Base-by-base conservation (phyloP, 2,329 filamentous ascomycete genomes). In the Diaporthe vaccinii region DNA sequence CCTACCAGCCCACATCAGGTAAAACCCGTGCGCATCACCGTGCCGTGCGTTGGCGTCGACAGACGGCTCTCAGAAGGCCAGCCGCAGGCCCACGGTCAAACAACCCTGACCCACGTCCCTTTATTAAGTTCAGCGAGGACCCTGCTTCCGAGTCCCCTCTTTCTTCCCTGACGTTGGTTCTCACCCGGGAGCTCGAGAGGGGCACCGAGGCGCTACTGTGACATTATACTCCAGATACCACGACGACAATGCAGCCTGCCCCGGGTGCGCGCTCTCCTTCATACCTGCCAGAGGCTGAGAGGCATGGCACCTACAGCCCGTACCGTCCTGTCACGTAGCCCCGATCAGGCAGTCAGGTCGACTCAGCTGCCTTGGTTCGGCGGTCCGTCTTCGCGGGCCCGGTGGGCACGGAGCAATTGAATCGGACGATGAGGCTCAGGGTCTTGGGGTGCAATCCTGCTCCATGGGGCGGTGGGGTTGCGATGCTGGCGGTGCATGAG, bases 61-160 rank as follows among this genome's bases (percentile, higher is more conserved):
- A 55, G 44, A 62, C 70, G 70, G 57, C 44, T 53, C 55, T 55
- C n/a, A 12, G 22, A 69, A 15, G 14, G 15, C 53, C 68, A 59
- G 67, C 51, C 67, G 67, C 51, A 61, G 44, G 44, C 44, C 58
- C 12, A 55, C 22, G 46, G 22, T 14, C 34, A 62, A 53, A 58
- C 61, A 73, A 75, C 75, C 75, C 69, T 76, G 75, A 75, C 75
- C 73, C 75, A 75, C 68, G 61, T 73, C 55, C 34, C 44, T 55
- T 36, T 55, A 41, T 73, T 67, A 73, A 75, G 49, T 55, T 53
- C 55, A 67, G 55, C 55, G 46, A 41, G 44, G 57, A 73, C 69
- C 72, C 58, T 69, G 53, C 44, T 61, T 39, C 55, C 14, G 22
- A 2, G 15, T 20, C 34, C 53, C 34, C 39, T 44, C 49, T 22